These are phyloP conservation scores for Aspergillus vadensis DNA, from an alignment of 2,329 filamentous ascomycete species.

Conservation along the genomic window DNA sequence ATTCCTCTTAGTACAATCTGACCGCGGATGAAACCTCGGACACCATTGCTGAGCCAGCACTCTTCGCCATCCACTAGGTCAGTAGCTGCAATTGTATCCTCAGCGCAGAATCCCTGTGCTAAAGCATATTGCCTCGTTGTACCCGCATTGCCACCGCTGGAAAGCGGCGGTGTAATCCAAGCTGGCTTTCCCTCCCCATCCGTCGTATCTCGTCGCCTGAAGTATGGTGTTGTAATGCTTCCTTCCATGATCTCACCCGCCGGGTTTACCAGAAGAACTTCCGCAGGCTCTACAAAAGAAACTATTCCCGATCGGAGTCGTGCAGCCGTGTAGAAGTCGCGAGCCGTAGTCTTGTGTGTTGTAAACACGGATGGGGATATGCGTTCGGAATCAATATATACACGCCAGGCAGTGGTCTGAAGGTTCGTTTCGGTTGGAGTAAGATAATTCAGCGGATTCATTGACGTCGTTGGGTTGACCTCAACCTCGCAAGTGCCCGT, in stretches of 20 bases:
- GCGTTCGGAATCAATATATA: constrained; percentile 55
- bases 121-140: constrained; percentile 84
- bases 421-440: constrained; percentile 23
- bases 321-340: constrained; percentile 71
- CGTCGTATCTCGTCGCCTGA: constrained; percentile 57
- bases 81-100: constrained; percentile 61
- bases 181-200: constrained; percentile 24
- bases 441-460: constrained; percentile 30
- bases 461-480: constrained; percentile 30
- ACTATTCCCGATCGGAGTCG: constrained; percentile 62
- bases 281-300: constrained; percentile 51
- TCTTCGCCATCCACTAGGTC: constrained; percentile 71
- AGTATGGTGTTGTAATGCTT: constrained; percentile 78
- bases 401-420: constrained; percentile 42
- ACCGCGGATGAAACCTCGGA: constrained; percentile 70
- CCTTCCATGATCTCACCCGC: constrained; percentile 78
- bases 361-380: constrained; percentile 67
- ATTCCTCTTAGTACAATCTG: constrained; percentile 23
- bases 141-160: constrained; percentile 77
- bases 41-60: constrained; percentile 87
- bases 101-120: constrained; percentile 65
- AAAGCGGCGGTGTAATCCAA: constrained; percentile 82
- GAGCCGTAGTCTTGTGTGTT: constrained; percentile 79
- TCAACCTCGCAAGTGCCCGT: constrained; percentile 37
- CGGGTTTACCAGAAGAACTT: constrained; percentile 74